A percentile compares a stretch with the other conserved stretches of the same genome.
Conservation (phyloP, 345 rosid species). For the Syzygium oleosum region DNA sequence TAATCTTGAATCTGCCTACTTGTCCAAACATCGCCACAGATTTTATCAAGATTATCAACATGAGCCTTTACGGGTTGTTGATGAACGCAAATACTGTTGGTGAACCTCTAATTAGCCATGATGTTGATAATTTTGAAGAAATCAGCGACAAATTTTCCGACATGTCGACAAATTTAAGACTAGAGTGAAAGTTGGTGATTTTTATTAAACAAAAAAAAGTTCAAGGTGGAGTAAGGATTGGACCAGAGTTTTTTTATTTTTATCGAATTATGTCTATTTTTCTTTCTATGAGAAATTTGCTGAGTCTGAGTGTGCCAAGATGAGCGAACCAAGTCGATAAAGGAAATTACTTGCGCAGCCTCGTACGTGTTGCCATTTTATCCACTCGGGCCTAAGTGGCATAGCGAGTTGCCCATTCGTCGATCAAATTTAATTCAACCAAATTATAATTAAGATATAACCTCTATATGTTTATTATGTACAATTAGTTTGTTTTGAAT, state of each 20-base stretch:
- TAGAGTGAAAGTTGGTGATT: background rate
- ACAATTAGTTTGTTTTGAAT: background rate
- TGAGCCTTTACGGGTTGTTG: background rate
- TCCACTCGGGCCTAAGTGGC: background rate
- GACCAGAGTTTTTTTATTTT: background rate
- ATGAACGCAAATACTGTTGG: background rate
- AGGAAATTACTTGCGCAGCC: background rate
- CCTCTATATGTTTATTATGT: background rate
- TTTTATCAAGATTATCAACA: background rate
- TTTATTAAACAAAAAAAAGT: no score
- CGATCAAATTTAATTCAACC: background rate
- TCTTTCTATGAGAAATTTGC: background rate
- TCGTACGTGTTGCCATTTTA: no score
- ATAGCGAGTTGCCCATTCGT: background rate
- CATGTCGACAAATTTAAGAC: background rate
- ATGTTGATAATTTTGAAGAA: background rate
- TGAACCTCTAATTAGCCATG: background rate
- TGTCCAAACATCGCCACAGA: background rate
- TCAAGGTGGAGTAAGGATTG: background rate
- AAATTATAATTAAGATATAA: background rate
- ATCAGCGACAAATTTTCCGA: background rate
- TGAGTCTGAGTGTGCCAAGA: background rate
- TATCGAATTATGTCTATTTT: background rate
- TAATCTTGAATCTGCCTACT: background rate
- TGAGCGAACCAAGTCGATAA: accelerated